Evolutionary conservation across 2,329 filamentous ascomycete genomes (phyloP), one percentile per base, ranked within the genome.

Genomic region (Daldinia sp.): DNA sequence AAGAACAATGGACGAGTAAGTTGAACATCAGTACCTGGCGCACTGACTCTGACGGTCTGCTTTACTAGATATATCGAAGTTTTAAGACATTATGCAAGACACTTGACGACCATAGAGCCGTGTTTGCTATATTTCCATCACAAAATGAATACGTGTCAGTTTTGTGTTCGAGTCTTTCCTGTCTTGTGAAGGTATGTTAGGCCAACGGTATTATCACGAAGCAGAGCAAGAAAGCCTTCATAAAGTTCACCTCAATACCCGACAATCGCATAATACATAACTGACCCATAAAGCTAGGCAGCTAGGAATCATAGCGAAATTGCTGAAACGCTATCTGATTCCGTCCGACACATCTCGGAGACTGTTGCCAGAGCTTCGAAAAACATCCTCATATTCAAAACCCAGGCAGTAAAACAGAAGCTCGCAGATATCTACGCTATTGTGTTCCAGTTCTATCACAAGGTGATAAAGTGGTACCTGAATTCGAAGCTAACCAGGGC

Each of bases 291-390:
- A 12, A 10, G 4, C 6, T 12, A 70, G 68, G 68, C 68, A 15
- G 68, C 65, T 26, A 68, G 60, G 13, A 70, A 70, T 20, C 68
- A 70, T 26, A 60, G 44, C 37, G 68, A 70, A 15, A 70, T 70
- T 28, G 65, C 65, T 9, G 64, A 70, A 44, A 61, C 56, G 2
- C 48, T 70, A 9, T 65, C 68, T 6, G 18, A 63, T 7, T 65
- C 68, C 6, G 53, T 68, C 1, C 57, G 53, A 5, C 41, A 26
- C 3, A 68, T 68, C 50, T 70, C 65, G 3, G 68, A 70, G 5
- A 70, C 61, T n/a, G 68, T 70, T 1, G 61, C 65, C 7, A 60
- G 61, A 26, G 67, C 61, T 20, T 70, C 68, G 3, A 60, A 50
- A 23, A 39, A 61, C 35, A 65, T 60, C 20, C 30, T 68, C 1